These are phyloP conservation scores for Cornus controversa DNA, from an alignment of 148 eudicot genomes.

Conservation along the genomic window DNA sequence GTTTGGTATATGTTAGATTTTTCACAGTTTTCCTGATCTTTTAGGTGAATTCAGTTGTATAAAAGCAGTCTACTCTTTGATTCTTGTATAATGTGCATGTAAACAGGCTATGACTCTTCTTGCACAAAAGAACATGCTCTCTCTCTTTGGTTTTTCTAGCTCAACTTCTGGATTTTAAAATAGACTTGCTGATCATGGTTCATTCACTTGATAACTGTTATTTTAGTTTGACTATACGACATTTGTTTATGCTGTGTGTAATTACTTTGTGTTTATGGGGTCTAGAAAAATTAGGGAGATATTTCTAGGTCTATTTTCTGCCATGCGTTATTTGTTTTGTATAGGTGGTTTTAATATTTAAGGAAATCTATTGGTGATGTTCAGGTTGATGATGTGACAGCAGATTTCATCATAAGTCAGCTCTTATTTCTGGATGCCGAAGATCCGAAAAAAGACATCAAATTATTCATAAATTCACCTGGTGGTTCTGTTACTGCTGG, in stretches of 20 bases:
- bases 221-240: too few species aligned
- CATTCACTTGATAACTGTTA: too few species aligned
- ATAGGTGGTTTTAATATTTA: background rate
- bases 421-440: slow-evolving; percentile 89
- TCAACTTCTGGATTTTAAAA: too few species aligned
- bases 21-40: too few species aligned
- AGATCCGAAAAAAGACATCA: slow-evolving; percentile 73
- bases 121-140: too few species aligned
- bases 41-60: too few species aligned
- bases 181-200: too few species aligned
- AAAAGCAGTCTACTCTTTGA: too few species aligned
- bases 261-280: background rate
- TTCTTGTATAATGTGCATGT: too few species aligned
- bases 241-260: background rate
- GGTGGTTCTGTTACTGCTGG: slow-evolving; percentile 96
- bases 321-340: background rate
- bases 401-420: slow-evolving; percentile 90
- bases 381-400: slow-evolving; percentile 84
- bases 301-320: background rate
- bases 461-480: slow-evolving; percentile 81
- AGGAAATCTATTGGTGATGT: slow-evolving; percentile 17
- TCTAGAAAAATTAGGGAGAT: background rate
- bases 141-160: too few species aligned
- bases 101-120: too few species aligned
- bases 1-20: too few species aligned